Evolutionary conservation across 2,329 filamentous ascomycete genomes (phyloP).

Genomic region (Talaromyces piceae): DNA sequence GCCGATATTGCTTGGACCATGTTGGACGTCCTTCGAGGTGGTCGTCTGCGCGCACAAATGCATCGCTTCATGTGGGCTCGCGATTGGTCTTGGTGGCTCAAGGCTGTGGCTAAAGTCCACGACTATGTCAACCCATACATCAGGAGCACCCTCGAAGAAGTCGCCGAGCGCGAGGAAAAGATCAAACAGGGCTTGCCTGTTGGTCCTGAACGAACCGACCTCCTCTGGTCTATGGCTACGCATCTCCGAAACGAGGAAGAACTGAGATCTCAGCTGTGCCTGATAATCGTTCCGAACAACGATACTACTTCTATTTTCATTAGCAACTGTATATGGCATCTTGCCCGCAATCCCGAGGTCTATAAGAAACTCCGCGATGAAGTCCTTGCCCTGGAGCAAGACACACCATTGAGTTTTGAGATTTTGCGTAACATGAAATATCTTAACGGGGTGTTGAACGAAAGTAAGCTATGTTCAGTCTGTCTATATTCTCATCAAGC

Average conservation of each 20-base stretch:
- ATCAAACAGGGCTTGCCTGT: not conserved
- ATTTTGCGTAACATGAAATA: slow-evolving; percentile 5
- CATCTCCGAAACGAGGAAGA: slow-evolving; percentile 41
- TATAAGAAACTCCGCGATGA: slow-evolving; percentile 16
- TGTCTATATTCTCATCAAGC: slow-evolving; percentile 29
- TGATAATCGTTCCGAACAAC: slow-evolving; percentile 45
- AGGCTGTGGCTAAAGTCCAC: not conserved
- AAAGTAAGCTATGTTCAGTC: slow-evolving; percentile 13
- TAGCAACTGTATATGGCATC: slow-evolving; percentile 37
- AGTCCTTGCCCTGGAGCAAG: not conserved
- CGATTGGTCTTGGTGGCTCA: not conserved
- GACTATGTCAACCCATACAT: not conserved
- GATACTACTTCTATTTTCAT: slow-evolving; percentile 45
- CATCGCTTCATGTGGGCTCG: not conserved
- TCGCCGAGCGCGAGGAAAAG: not conserved
- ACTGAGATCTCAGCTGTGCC: slow-evolving; percentile 43
- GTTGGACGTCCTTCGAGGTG: not conserved
- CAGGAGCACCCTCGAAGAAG: not conserved
- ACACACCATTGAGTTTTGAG: slow-evolving; percentile 17
- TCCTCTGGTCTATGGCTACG: slow-evolving; percentile 49
- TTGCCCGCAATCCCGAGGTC: slow-evolving; percentile 20
- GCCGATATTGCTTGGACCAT: not conserved
- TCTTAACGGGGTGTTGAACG: slow-evolving; percentile 8
- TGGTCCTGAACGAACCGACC: slow-evolving; percentile 38
- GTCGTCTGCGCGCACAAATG: not conserved